Conservation (phyloP, 2,329 filamentous ascomycete species). For the Clonostachys solani region DNA sequence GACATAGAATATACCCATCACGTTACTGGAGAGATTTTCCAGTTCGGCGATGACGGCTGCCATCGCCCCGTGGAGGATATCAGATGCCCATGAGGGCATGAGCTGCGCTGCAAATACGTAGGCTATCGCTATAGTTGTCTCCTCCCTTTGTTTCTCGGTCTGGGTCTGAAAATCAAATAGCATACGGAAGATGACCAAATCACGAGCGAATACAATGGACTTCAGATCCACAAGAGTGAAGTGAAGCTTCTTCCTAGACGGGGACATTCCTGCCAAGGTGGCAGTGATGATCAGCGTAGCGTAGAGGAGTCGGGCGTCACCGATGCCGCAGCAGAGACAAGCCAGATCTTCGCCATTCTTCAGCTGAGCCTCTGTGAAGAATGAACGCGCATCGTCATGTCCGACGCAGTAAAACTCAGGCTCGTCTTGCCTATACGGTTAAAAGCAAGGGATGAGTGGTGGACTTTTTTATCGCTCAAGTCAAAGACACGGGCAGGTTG, state of each 20-base stretch:
- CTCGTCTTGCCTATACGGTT: neutral
- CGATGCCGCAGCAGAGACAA: neutral
- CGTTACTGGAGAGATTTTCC: neutral
- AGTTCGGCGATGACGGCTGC: neutral
- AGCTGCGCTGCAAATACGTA: neutral
- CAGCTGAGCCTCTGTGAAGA: neutral
- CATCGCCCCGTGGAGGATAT: neutral
- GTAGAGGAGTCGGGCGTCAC: neutral
- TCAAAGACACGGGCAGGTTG: neutral
- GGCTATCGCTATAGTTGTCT: neutral
- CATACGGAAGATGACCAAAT: neutral
- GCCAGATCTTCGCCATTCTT: neutral
- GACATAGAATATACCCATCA: neutral
- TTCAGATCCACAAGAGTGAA: neutral
- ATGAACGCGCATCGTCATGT: neutral
- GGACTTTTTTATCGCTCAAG: neutral
- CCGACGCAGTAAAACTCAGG: neutral
- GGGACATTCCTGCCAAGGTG: neutral
- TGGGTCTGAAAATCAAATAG: neutral
- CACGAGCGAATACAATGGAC: neutral
- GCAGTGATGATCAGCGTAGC: neutral
- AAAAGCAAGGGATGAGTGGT: neutral
- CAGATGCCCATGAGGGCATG: neutral
- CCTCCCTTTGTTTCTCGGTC: neutral
- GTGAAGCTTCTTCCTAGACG: neutral